Evolutionary conservation across 176 grass and related monocot species (phyloP), one percentile per base, ranked within the genome.

Genomic region (Musa beccarii): DNA sequence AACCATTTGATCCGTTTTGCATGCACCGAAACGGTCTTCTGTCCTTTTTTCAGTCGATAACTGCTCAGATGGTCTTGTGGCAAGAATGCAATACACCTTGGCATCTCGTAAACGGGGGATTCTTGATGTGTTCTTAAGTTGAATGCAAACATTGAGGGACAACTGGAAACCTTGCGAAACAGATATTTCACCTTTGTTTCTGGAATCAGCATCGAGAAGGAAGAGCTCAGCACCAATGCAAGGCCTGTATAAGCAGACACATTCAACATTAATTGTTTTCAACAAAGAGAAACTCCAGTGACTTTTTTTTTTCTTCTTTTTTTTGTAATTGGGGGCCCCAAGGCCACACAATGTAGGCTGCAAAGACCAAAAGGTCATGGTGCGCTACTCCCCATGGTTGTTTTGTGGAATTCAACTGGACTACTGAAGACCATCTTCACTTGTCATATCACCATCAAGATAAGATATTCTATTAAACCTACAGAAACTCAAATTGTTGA

Each of bases 211-310:
- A 79, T 79, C 70, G 20, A 87, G 87, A 43, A 93, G 68, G 78
- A 89, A 83, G 62, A 97, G 77, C 83, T 89, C 88, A 2, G 88
- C 86, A 69, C 94, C 90, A 85, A 87, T 69, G 72, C 83, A 89
- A 91, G 90, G 84, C 84, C 90, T 93, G 88, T 75, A 93, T 17
- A 78, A 73, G 68, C 23, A 54, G 24, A 9, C 11, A 16, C 9
- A 25, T 1, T 49, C 16, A 71, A 28, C 52, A 51, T 28, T 24
- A 59, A 15, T 50, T 21, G 15, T 17, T 51, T 49, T 70, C 63
- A 25, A 66, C 12, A 66, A 25, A 65, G 59, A 62, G 17, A 62
- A 9, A 4, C 8, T 43, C 34, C 34, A 43, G 4, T 6, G 34
- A 43, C 34, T 43, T 43, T 34, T 34, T 34, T 34, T 34, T 43